Conservation (phyloP, 1,139 yeast genomes). For the Hansenula anomala region DNA sequence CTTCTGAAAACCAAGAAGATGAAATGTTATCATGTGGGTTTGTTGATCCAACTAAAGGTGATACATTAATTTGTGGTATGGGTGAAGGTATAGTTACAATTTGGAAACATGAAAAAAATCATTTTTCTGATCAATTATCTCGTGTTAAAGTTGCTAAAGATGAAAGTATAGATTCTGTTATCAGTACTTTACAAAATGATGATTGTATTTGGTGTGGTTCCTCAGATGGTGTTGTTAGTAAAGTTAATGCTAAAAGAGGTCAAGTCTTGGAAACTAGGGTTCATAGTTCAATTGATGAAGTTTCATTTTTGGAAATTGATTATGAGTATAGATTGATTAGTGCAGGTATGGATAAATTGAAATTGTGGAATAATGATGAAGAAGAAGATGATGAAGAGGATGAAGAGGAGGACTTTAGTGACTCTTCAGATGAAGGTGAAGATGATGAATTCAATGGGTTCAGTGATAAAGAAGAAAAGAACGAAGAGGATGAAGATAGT, state of each 20-base stretch:
- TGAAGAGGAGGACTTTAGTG: conserved; percentile 18
- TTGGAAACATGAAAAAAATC: conserved; percentile 75
- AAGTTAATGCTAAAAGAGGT: conserved; percentile 63
- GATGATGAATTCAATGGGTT: conserved; percentile 20
- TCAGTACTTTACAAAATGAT: conserved; percentile 73
- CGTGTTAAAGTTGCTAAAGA: conserved; percentile 66
- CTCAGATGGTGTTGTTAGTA: conserved; percentile 72
- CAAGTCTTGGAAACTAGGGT: conserved; percentile 60
- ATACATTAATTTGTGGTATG: conserved; percentile 73
- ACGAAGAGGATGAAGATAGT: conserved; percentile 18
- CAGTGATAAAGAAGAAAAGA: conserved; percentile 16
- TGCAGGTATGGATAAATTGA: conserved; percentile 78
- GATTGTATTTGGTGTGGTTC: conserved; percentile 79
- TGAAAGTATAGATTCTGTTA: conserved; percentile 74
- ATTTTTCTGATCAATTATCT: conserved; percentile 73
- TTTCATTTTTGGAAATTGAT: conserved; percentile 72
- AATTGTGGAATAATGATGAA: conserved; percentile 56
- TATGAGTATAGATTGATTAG: conserved; percentile 71
- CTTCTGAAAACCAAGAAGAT: conserved; percentile 88
- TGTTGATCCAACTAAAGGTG: conserved; percentile 60
- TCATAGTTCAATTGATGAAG: conserved; percentile 63
- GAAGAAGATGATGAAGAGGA: conserved; percentile 25
- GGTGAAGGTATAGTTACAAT: conserved; percentile 89
- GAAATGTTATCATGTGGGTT: conserved; percentile 75
- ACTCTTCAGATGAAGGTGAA: conserved; percentile 8